These are phyloP conservation scores for Phytophthora citrophthora DNA, from an alignment of 352 stramenopile genomes.

Conservation along the genomic window DNA sequence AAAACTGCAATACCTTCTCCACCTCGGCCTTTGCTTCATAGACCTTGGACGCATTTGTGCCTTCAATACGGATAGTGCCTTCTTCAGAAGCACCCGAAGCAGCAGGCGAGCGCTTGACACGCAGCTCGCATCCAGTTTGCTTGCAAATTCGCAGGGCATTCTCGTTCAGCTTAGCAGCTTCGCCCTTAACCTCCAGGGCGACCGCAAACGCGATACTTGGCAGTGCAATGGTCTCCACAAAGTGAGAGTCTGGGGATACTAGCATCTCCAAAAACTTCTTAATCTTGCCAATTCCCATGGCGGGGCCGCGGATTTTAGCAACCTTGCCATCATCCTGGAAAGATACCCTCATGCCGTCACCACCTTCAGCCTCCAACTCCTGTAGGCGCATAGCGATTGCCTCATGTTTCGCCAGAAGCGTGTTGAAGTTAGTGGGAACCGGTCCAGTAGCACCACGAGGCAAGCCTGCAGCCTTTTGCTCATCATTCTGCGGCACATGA, in stretches of 20 bases:
- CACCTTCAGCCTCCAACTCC: slow-evolving; percentile 77
- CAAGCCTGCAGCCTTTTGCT: slow-evolving; percentile 14
- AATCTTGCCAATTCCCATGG: slow-evolving; percentile 69
- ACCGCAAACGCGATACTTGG: slow-evolving; percentile 54
- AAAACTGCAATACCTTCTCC: slow-evolving; percentile 83
- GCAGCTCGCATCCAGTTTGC: slow-evolving; percentile 80
- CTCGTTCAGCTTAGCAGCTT: slow-evolving; percentile 61
- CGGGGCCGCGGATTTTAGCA: slow-evolving; percentile 74
- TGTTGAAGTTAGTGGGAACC: slow-evolving; percentile 52
- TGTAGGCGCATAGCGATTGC: slow-evolving; percentile 65
- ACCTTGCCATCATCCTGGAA: slow-evolving; percentile 73
- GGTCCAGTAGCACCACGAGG: slow-evolving; percentile 20
- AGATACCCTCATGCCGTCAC: slow-evolving; percentile 65
- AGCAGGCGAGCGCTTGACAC: slow-evolving; percentile 49
- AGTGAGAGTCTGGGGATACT: slow-evolving; percentile 56
- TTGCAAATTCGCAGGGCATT: slow-evolving; percentile 78
- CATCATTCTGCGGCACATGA: slow-evolving; percentile 34
- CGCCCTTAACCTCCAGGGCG: slow-evolving; percentile 57
- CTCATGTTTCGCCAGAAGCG: slow-evolving; percentile 61
- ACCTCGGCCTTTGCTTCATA: slow-evolving; percentile 76
- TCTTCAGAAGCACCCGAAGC: slow-evolving; percentile 32
- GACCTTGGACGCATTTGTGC: slow-evolving; percentile 62
- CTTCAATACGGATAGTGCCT: slow-evolving; percentile 69
- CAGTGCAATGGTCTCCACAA: slow-evolving; percentile 70
- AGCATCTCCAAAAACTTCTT: slow-evolving; percentile 85